Evolutionary conservation across 768 basidiomycete species (phyloP).

Genomic region (Mycena maculata): DNA sequence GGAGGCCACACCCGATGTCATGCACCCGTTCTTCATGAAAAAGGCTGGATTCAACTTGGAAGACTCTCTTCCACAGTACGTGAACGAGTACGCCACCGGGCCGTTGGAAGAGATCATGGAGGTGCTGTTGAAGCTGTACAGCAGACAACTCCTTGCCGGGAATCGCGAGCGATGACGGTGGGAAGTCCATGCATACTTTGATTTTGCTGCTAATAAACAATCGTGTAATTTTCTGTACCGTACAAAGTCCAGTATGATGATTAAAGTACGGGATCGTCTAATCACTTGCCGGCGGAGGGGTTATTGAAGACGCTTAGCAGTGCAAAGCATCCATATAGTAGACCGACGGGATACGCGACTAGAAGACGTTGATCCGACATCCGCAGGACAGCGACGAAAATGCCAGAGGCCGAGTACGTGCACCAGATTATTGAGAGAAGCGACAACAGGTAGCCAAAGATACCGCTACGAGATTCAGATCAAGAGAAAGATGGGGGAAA

Average conservation of each 20-base stretch:
- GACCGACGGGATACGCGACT: conserved; percentile 95
- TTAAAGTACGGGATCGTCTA: conserved; percentile 12
- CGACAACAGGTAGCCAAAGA: conserved; percentile 88
- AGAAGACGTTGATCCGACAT: conserved; percentile 96
- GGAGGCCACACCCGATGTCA: conserved; percentile 89
- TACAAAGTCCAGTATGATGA: conserved; percentile 14
- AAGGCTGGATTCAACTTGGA: conserved; percentile 86
- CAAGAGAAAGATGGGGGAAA: conserved; percentile 22
- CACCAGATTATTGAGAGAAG: conserved; percentile 93
- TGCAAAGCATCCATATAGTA: conserved; percentile 95
- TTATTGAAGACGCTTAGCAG: conserved; percentile 90
- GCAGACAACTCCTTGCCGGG: conserved; percentile 69
- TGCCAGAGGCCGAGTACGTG: conserved; percentile 94
- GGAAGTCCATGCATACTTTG: conserved; percentile 10
- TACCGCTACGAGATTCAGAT: conserved; percentile 62
- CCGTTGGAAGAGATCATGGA: conserved; percentile 90
- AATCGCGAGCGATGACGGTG: conserved; percentile 36
- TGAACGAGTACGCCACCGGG: conserved; percentile 86
- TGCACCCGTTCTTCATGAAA: conserved; percentile 90
- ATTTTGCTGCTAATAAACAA: conserved; percentile 25
- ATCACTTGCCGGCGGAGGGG: conserved; percentile 40
- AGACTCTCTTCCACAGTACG: conserved; percentile 87
- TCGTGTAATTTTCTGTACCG: conserved; percentile 37
- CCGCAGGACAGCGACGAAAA: conserved; percentile 93
- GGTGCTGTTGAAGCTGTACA: conserved; percentile 79